These are phyloP conservation scores for Phytophthora rubi DNA, from an alignment of 352 stramenopile genomes.

Conservation along the genomic window DNA sequence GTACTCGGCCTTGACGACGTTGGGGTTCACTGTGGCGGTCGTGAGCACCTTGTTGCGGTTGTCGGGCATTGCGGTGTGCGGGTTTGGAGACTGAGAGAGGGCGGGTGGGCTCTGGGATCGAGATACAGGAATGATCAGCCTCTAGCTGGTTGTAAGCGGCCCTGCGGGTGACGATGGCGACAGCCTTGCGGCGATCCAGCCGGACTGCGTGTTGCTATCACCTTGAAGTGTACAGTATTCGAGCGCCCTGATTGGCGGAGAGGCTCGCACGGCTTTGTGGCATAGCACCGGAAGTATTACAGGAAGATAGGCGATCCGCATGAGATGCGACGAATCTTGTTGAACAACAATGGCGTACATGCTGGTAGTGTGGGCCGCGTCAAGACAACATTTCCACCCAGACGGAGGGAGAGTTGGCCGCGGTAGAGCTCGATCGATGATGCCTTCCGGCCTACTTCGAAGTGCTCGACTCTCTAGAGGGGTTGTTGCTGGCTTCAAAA, in stretches of 20 bases:
- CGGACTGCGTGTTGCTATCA: neutral
- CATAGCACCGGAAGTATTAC: neutral
- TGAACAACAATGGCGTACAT: neutral
- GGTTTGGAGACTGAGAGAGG: neutral
- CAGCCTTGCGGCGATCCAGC: neutral
- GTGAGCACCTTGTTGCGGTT: neutral
- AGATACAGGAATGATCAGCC: neutral
- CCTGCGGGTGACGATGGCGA: neutral
- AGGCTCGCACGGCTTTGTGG: neutral
- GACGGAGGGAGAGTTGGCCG: neutral
- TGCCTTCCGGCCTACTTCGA: neutral
- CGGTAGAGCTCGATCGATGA: neutral
- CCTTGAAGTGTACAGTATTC: neutral
- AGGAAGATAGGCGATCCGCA: neutral
- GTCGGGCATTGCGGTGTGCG: neutral
- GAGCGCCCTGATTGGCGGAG: neutral
- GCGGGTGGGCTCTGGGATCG: neutral
- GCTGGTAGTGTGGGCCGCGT: too few relatives aligned
- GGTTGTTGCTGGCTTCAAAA: neutral
- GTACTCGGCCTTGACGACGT: slow-evolving; percentile 86
- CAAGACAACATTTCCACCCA: too few relatives aligned
- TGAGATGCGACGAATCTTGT: neutral
- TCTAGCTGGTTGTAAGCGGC: neutral
- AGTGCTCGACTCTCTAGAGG: neutral
- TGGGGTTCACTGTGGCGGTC: slow-evolving; percentile 45